Percentiles rank a stretch among this genome's conserved stretches.
Conservation (phyloP, 2,329 filamentous ascomycete species). For the Alternaria arborescens region DNA sequence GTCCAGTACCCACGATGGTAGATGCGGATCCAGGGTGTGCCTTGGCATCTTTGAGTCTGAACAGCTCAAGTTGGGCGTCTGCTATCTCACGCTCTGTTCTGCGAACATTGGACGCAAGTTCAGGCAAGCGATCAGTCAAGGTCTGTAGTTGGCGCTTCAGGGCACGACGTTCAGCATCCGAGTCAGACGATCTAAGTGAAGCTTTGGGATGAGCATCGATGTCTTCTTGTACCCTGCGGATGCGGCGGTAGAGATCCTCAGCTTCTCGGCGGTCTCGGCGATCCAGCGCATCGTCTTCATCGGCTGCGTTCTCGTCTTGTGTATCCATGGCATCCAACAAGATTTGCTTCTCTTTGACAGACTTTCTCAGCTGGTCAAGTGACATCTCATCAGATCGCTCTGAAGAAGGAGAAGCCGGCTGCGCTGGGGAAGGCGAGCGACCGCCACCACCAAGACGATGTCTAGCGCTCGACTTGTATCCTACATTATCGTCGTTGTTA, state of each 20-base stretch:
- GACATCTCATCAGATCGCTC: slow-evolving; percentile 79
- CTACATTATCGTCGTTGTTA: slow-evolving; percentile 92
- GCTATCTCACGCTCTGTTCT: slow-evolving; percentile 91
- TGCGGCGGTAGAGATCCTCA: slow-evolving; percentile 91
- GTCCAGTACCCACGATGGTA: slow-evolving; percentile 88
- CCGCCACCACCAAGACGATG: slow-evolving; percentile 75
- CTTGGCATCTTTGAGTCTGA: slow-evolving; percentile 92
- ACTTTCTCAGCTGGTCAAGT: slow-evolving; percentile 88
- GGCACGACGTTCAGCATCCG: slow-evolving; percentile 84
- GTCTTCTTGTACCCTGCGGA: slow-evolving; percentile 90
- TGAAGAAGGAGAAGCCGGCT: slow-evolving; percentile 59
- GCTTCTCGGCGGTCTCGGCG: slow-evolving; percentile 89
- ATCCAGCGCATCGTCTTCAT: slow-evolving; percentile 92
- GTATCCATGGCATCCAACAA: slow-evolving; percentile 96
- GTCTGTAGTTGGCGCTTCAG: slow-evolving; percentile 89
- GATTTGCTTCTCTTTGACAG: slow-evolving; percentile 92
- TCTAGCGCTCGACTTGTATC: slow-evolving; percentile 90
- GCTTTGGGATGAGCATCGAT: slow-evolving; percentile 91
- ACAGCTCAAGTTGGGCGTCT: slow-evolving; percentile 89
- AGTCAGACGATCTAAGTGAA: slow-evolving; percentile 68
- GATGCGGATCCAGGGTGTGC: slow-evolving; percentile 83
- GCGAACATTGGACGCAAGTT: slow-evolving; percentile 90
- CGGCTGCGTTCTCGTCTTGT: slow-evolving; percentile 85
- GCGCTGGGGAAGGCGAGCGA: slow-evolving; percentile 80
- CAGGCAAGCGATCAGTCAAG: slow-evolving; percentile 87